Evolutionary conservation across 1,284 basidiomycete genomes (phyloP).

Genomic region (Ustilago nuda): DNA sequence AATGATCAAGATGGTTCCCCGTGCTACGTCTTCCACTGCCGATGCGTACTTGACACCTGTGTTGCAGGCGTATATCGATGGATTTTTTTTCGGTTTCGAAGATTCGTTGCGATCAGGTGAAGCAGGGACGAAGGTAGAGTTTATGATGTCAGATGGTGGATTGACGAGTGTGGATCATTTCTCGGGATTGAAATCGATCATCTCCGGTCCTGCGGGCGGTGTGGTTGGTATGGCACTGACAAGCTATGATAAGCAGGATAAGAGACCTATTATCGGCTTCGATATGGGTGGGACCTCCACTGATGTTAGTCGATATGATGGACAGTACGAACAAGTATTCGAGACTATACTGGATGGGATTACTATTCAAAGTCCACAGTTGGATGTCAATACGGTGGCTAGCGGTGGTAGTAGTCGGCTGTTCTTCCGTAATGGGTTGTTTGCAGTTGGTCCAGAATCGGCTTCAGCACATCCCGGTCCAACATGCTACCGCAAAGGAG

Average conservation of each 20-base stretch:
- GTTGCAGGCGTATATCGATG: constrained; percentile 84
- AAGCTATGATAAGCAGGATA: constrained; percentile 79
- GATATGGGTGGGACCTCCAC: constrained; percentile 80
- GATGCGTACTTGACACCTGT: constrained; percentile 97
- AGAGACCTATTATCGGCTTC: constrained; percentile 76
- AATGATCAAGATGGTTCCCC: constrained; percentile 90
- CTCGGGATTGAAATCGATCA: constrained; percentile 86
- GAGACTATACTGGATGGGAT: constrained; percentile 92
- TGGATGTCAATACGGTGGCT: constrained; percentile 69
- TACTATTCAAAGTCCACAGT: constrained; percentile 85
- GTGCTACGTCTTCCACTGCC: constrained; percentile 90
- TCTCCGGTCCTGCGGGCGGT: constrained; percentile 88
- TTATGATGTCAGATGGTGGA: constrained; percentile 74
- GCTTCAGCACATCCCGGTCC: constrained; percentile 68
- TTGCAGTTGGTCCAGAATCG: constrained; percentile 65
- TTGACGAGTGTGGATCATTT: constrained; percentile 87
- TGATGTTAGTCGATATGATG: constrained; percentile 88
- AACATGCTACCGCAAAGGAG: constrained; percentile 67
- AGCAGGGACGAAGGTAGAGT: constrained; percentile 67
- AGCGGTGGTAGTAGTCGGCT: constrained; percentile 64
- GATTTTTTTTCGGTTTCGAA: constrained; percentile 91
- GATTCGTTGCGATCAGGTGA: constrained; percentile 74
- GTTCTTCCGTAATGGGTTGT: constrained; percentile 67
- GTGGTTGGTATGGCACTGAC: constrained; percentile 88
- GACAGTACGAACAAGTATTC: constrained; percentile 85